These are phyloP conservation scores for Talaromyces stipitatus DNA, from an alignment of 495 filamentous ascomycete genomes.

Conservation along the genomic window DNA sequence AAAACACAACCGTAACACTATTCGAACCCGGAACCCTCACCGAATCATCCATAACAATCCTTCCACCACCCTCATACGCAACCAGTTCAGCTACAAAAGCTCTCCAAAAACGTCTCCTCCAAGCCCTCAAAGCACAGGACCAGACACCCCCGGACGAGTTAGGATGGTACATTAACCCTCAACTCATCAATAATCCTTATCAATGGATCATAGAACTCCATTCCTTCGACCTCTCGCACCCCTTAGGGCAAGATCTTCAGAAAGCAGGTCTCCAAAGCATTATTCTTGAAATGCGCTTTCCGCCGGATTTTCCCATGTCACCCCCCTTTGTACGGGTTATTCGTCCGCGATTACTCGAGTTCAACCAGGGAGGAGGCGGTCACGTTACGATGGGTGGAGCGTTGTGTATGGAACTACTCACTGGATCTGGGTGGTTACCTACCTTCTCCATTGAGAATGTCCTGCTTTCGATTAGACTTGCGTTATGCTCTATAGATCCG, in stretches of 20 bases:
- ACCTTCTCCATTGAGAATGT: conserved; percentile 70
- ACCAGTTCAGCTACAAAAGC: conserved; percentile 51
- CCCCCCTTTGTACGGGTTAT: conserved; percentile 86
- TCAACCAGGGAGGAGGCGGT: conserved; percentile 68
- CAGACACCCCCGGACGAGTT: conserved; percentile 57
- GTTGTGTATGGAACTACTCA: conserved; percentile 88
- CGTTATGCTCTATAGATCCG: conserved; percentile 60
- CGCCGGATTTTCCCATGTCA: conserved; percentile 60
- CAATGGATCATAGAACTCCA: conserved; percentile 94
- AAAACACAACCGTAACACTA: conserved; percentile 37
- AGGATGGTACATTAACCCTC: conserved; percentile 75
- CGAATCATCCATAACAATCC: conserved; percentile 42
- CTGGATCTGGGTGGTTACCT: conserved; percentile 73
- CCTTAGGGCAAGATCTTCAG: conserved; percentile 72
- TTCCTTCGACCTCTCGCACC: conserved; percentile 62
- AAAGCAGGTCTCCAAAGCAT: conserved; percentile 50
- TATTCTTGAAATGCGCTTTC: conserved; percentile 76
- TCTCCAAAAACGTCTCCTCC: conserved; percentile 55
- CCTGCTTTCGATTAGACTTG: conserved; percentile 74
- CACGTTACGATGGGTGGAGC: conserved; percentile 86
- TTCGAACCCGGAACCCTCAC: conserved; percentile 62
- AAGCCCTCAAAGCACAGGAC: conserved; percentile 56
- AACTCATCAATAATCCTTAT: conserved; percentile 61
- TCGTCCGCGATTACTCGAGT: conserved; percentile 68
- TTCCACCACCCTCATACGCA: conserved; percentile 64